Base-by-base conservation (phyloP, 2,329 filamentous ascomycete genomes). In the Calonectria leucothoes region DNA sequence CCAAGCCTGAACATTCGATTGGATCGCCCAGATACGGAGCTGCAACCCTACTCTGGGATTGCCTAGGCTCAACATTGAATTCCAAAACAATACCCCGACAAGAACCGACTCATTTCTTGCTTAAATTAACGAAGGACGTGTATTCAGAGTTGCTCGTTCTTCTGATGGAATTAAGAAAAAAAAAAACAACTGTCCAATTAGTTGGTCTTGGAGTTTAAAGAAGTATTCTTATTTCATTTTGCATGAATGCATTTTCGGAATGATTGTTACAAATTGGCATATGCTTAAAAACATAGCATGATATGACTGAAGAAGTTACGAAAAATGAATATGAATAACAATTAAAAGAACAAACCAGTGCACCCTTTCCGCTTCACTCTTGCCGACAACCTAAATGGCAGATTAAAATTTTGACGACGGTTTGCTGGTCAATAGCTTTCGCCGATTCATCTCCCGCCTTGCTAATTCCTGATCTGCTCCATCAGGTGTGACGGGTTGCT, bases 401-500 rank as follows among this genome's bases (percentile, higher is more conserved):
- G 12, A 17, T 69, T 45, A 81, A 3, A 76, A 37, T 70, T 82
- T 82, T 14, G 76, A 71, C 37, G 75, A 31, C 7, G 74, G 72
- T 29, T 75, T 80, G 15, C 70, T 72, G 11, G 79, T 81, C 71
- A 83, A 76, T 0, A 69, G 48, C 48, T 65, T 74, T 3, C 82
- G 76, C 25, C 82, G 76, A 14, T 75, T 69, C 81, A 84, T 83
- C 59, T 83, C 82, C 20, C 73, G 75, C 33, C 27, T 49, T 4
- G 79, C 82, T n/a, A 83, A 52, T n/a, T 69, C 72, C 3, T 63
- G 57, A 12, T 77, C 66, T 17, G 51, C 57, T 3, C 77, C 79
- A 15, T 67, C 74, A 0, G 82, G 73, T 2, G 76, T 73, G 31
- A 87, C 80, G 5, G 78, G 81, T 33, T 78, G 72, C 4, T 86